Evolutionary conservation across 2,329 filamentous ascomycete species (phyloP).

Genomic region (Epichloe coenophiala): DNA sequence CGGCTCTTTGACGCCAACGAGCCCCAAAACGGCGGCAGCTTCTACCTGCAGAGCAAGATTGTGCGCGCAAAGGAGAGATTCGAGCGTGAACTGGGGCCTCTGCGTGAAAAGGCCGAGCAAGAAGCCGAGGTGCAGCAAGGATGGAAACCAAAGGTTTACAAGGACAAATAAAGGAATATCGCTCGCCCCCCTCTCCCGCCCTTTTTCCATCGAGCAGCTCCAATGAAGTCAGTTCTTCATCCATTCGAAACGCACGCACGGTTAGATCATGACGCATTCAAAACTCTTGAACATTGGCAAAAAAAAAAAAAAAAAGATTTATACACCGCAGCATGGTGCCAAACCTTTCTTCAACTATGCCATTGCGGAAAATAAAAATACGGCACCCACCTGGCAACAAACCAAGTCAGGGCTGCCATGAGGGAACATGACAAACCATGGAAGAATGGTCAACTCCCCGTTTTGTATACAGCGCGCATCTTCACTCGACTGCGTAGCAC

Average conservation of each 20-base stretch:
- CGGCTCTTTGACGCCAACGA: conserved; percentile 89
- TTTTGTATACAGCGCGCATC: conserved; percentile 31
- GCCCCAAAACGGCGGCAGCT: conserved; percentile 88
- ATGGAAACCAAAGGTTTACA: conserved; percentile 92
- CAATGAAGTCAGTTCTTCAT: not conserved
- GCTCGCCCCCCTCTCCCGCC: too few relatives aligned
- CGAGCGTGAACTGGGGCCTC: conserved; percentile 69
- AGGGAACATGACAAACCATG: not conserved
- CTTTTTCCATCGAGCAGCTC: not conserved
- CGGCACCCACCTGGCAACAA: not conserved
- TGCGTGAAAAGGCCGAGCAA: conserved; percentile 54
- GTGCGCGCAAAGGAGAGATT: conserved; percentile 82
- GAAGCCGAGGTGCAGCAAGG: conserved; percentile 73
- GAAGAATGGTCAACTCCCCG: conserved; percentile 3
- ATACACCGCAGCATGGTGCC: too few relatives aligned
- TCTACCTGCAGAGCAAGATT: conserved; percentile 97
- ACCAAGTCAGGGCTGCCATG: not conserved
- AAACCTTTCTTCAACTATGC: not conserved
- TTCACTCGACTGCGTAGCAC: conserved; percentile 40
- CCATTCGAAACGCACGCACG: too few relatives aligned
- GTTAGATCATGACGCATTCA: too few relatives aligned
- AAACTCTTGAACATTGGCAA: too few relatives aligned
- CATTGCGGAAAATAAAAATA: not conserved
- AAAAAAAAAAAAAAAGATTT: too few relatives aligned
- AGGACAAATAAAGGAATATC: conserved; percentile 47